A percentile compares a stretch with the other conserved stretches of the same genome.
Evolutionary conservation across 331 rosid species (phyloP).

Genomic region (Quercus phellos): DNA sequence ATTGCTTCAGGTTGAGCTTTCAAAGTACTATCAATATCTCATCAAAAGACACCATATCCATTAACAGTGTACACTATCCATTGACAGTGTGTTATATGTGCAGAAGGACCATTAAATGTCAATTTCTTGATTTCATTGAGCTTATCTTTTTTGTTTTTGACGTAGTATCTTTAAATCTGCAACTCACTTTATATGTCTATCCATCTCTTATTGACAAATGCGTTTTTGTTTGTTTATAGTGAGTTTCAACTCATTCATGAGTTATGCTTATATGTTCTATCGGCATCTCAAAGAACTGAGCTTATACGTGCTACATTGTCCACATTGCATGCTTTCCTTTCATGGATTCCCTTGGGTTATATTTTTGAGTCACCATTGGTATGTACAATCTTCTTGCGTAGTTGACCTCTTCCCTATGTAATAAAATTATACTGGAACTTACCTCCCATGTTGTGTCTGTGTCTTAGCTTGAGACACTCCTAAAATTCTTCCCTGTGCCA

Average conservation of each 20-base stretch:
- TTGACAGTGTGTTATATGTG: not conserved
- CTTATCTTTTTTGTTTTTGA: not conserved
- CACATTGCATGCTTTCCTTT: slow-evolving; percentile 91
- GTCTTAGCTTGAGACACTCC: slow-evolving; percentile 81
- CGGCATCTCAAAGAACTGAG: slow-evolving; percentile 91
- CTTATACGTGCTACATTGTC: slow-evolving; percentile 90
- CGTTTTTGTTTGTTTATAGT: slow-evolving; percentile 51
- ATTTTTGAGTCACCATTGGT: slow-evolving; percentile 96
- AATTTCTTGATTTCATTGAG: not conserved
- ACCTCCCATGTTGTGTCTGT: slow-evolving; percentile 14
- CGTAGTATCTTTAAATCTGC: too few relatives aligned
- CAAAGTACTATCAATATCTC: not conserved
- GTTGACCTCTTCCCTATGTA: not conserved
- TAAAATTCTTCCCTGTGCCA: slow-evolving; percentile 84
- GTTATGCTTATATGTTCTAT: slow-evolving; percentile 89
- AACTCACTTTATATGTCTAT: not conserved
- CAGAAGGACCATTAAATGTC: not conserved
- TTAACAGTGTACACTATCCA: not conserved
- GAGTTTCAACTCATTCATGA: slow-evolving; percentile 99
- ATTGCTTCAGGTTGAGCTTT: not conserved
- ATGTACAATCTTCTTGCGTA: slow-evolving; percentile 23
- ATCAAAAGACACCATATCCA: not conserved
- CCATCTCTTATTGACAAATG: slow-evolving; percentile 15
- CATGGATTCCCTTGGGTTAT: slow-evolving; percentile 99
- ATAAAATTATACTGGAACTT: not conserved